phyloP scores from a whole-genome alignment of 306 rosid species.

The Dicorynia guianensis region DNA sequence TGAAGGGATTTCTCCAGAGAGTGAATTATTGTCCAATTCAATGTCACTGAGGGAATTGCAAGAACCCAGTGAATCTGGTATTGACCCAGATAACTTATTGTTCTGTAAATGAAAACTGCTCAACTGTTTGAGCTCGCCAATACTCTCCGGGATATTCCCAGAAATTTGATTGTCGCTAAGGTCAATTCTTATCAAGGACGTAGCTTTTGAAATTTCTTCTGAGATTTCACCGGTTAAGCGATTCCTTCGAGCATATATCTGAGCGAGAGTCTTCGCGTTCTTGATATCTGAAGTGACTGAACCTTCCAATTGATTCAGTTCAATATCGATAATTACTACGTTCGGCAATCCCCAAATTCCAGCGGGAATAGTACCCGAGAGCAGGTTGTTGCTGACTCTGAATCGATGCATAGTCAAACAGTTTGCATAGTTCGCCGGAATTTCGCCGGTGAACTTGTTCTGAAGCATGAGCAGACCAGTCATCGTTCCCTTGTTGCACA shows the following conservation, averaged over 20 bases:
- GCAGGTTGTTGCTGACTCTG: constrained; percentile 77
- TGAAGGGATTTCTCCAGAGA: constrained; percentile 64
- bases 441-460: constrained; percentile 82
- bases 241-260: constrained; percentile 52
- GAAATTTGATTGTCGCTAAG: constrained; percentile 66
- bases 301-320: constrained; percentile 64
- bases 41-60: constrained; percentile 59
- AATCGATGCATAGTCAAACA: constrained; percentile 64
- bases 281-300: constrained; percentile 60
- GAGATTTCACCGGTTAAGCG: constrained; percentile 74
- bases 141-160: constrained; percentile 58
- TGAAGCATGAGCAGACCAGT: constrained; percentile 53
- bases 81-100: constrained; percentile 63
- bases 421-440: constrained; percentile 64
- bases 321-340: constrained; percentile 61
- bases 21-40: constrained; percentile 63
- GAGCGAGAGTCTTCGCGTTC: constrained; percentile 59
- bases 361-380: constrained; percentile 70
- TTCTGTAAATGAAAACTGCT: constrained; percentile 59
- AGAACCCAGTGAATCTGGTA: constrained; percentile 69
- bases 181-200: constrained; percentile 55
- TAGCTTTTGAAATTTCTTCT: constrained; percentile 58
- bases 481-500: constrained; percentile 81
- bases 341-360: constrained; percentile 84
- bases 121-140: constrained; percentile 68